These are phyloP conservation scores for Podospora anserina DNA, from an alignment of 495 filamentous ascomycete species.

Conservation along the genomic window DNA sequence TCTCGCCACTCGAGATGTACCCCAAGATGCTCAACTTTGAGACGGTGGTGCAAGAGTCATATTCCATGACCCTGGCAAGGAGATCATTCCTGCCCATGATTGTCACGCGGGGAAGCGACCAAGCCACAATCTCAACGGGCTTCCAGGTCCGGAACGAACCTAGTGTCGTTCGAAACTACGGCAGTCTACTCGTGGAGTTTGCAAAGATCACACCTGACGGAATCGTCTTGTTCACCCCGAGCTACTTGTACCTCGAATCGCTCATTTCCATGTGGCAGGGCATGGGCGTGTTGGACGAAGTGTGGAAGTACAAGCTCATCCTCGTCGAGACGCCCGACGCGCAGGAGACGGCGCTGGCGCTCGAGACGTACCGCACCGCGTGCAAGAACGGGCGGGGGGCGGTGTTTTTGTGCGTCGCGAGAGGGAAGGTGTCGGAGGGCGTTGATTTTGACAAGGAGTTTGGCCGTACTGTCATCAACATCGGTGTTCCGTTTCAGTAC, in stretches of 20 bases:
- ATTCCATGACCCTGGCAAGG: conserved; percentile 94
- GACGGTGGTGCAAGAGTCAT: conserved; percentile 92
- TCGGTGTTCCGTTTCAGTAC: conserved; percentile 98
- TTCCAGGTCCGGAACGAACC: conserved; percentile 96
- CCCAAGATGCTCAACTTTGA: conserved; percentile 95
- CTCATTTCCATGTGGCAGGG: conserved; percentile 99
- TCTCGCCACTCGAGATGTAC: conserved; percentile 98
- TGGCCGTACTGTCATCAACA: conserved; percentile 92
- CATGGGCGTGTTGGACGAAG: conserved; percentile 93
- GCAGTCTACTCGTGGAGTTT: conserved; percentile 87
- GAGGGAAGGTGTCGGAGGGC: conserved; percentile 95
- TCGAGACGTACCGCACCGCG: conserved; percentile 95
- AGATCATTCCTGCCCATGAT: conserved; percentile 96
- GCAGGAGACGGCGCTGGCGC: conserved; percentile 91
- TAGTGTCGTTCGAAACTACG: conserved; percentile 91
- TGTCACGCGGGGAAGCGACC: conserved; percentile 90
- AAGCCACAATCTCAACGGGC: conserved; percentile 81
- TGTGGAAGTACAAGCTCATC: conserved; percentile 99
- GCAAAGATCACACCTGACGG: conserved; percentile 93
- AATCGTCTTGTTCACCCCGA: conserved; percentile 91
- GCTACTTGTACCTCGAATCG: conserved; percentile 98
- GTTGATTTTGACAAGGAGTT: conserved; percentile 99
- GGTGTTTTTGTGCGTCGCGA: conserved; percentile 87
- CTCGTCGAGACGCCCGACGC: conserved; percentile 96
- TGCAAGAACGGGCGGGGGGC: conserved; percentile 96